Base-by-base conservation (phyloP, 73 alveolate genomes). In the Uronychia binucleata region DNA sequence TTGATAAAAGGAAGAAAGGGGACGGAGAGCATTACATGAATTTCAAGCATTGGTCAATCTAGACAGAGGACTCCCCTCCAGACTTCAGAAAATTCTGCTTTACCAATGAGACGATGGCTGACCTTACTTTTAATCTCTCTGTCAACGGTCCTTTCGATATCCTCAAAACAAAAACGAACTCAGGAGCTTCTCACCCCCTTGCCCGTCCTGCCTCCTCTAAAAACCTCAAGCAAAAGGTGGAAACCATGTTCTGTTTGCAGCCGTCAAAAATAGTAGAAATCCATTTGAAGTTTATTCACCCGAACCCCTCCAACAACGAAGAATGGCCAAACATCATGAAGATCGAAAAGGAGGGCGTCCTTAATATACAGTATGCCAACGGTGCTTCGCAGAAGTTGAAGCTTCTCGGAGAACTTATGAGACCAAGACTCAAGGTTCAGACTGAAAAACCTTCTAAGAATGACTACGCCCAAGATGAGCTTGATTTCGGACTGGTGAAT, bases 281-380 rank as follows among this genome's bases (percentile, higher is more conserved):
- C 27, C 76, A 74, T 0, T 57, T 92, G 0, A 77, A 88, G 79
- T 94, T 92, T 79, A 74, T 58, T 32, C 95, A 93, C n/a, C 94
- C 94, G 28, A 35, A 33, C 14, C 91, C 95, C 34, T 59, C 31
- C 29, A 90, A 91, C 84, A 79, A 75, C n/a, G 88, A 75, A 5
- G 94, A 94, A 32, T 94, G 98, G 98, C 98, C 98, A 19, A 88
- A 77, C 25, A 93, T 93, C 31, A 88, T 88, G 58, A 86, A 89
- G 59, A 88, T 83, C 29, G 86, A 92, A 33, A 77, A 89, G 28
- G 80, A 88, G 26, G 98, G 98, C 11, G 81, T 78, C 5, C 60
- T 94, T 0, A 82, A 59, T 1, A 87, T 91, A 0, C 75, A 59
- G 34, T 94, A 74, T 82, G 91, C 94, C 0, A 94, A 94, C 92